A percentile compares a stretch with the other conserved stretches of the same genome.
Conservation (phyloP, 805 yeast genomes). For the Schizosaccharomyces japonicus region DNA sequence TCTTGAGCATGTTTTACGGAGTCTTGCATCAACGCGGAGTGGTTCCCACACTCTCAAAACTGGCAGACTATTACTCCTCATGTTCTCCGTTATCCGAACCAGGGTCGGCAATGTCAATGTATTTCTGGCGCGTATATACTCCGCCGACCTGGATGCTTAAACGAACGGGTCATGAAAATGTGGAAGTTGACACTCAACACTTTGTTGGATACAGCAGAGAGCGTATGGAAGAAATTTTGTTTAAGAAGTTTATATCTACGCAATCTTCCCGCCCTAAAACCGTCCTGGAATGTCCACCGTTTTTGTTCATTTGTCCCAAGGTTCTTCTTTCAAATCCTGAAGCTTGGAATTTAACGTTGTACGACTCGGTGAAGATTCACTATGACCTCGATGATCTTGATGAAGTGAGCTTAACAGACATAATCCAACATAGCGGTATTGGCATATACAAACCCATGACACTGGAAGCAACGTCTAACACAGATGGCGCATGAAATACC, state of each 20-base stretch:
- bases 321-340: neutral
- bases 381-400: constrained; percentile 8
- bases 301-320: neutral
- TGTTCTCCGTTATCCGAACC: constrained; percentile 10
- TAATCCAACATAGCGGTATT: neutral
- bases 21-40: constrained; percentile 77
- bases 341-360: neutral
- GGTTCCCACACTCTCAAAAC: constrained; percentile 21
- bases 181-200: constrained; percentile 11
- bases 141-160: constrained; percentile 79
- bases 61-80: neutral
- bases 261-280: neutral
- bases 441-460: neutral
- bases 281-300: neutral
- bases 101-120: constrained; percentile 15
- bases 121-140: constrained; percentile 88
- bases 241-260: neutral
- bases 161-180: neutral
- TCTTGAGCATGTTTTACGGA: constrained; percentile 48
- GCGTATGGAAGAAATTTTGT: neutral
- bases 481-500: no score
- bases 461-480: no score
- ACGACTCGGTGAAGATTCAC: constrained; percentile 12
- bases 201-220: neutral
- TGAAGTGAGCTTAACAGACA: constrained; percentile 6